Evolutionary conservation across 257 asterid species (phyloP).

Genomic region (Phtheirospermum japonicum): DNA sequence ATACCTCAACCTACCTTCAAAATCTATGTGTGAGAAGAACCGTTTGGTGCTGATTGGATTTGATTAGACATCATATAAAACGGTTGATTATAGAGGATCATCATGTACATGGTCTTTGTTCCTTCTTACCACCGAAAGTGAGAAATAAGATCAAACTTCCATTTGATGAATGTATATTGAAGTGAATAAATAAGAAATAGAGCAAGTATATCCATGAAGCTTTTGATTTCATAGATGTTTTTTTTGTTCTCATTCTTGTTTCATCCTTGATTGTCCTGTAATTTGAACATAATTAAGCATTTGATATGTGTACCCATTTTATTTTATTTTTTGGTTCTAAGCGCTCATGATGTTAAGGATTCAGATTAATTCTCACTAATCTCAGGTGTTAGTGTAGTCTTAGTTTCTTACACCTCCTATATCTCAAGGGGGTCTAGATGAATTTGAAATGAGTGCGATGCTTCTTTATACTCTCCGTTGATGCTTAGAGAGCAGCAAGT

Average conservation of each 20-base stretch:
- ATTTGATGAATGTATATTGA: constrained; percentile 9
- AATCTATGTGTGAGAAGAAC: not conserved
- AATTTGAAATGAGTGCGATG: constrained; percentile 14
- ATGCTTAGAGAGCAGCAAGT: constrained; percentile 25
- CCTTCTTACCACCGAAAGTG: constrained; percentile 11
- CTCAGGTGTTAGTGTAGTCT: constrained; percentile 1
- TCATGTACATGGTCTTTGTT: not conserved
- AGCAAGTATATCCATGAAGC: not conserved
- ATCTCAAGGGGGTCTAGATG: constrained; percentile 5
- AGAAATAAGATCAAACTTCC: not conserved
- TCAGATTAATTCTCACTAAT: not conserved
- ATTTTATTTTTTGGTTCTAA: constrained; percentile 4
- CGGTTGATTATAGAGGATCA: not conserved
- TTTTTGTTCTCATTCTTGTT: constrained; percentile 10
- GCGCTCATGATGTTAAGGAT: constrained; percentile 7
- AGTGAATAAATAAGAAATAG: not conserved
- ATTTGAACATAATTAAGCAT: not conserved
- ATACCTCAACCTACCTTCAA: not conserved
- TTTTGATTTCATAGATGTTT: not conserved
- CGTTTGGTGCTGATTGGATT: constrained; percentile 6
- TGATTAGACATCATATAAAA: constrained; percentile 3
- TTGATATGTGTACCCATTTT: not conserved
- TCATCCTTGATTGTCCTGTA: constrained; percentile 11
- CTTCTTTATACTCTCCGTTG: constrained; percentile 16
- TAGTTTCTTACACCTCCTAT: not conserved